A percentile compares a stretch with the other conserved stretches of the same genome.
Conservation (phyloP, 2,329 filamentous ascomycete species). For the Pseudogymnoascus sp. region DNA sequence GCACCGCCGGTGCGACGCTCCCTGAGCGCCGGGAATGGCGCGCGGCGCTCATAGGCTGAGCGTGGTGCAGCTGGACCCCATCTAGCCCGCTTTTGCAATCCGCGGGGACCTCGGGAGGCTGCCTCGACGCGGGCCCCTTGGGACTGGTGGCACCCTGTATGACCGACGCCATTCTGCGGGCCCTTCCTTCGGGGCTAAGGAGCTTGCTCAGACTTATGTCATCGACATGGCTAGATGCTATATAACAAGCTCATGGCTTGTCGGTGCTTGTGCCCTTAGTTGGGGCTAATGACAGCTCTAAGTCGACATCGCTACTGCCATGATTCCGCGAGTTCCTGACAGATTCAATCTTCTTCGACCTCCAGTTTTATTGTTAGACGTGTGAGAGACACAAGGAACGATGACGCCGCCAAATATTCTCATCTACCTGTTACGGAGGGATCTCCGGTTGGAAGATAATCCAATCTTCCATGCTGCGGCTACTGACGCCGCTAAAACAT, state of each 20-base stretch:
- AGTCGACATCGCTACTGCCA: neutral
- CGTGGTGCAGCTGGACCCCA: constrained; percentile 4
- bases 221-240: neutral
- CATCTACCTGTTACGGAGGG: constrained; percentile 65
- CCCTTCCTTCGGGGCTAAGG: constrained; percentile 1
- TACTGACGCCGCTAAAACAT: constrained; percentile 34
- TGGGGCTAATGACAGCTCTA: neutral
- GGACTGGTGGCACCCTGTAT: constrained; percentile 3
- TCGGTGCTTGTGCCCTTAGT: constrained; percentile 2
- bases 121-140: constrained; percentile 1
- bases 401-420: constrained; percentile 45
- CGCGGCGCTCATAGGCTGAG: neutral
- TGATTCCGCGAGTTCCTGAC: neutral
- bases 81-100: neutral
- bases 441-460: constrained; percentile 68
- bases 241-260: constrained; percentile 2
- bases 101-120: constrained; percentile 7
- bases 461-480: constrained; percentile 57
- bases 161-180: constrained; percentile 3
- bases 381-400: neutral
- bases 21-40: neutral
- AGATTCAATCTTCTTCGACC: neutral
- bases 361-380: neutral
- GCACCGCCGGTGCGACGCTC: neutral
- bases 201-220: constrained; percentile 1